These are phyloP conservation scores for Rheum nobile DNA, from an alignment of 148 eudicot genomes.

Conservation along the genomic window DNA sequence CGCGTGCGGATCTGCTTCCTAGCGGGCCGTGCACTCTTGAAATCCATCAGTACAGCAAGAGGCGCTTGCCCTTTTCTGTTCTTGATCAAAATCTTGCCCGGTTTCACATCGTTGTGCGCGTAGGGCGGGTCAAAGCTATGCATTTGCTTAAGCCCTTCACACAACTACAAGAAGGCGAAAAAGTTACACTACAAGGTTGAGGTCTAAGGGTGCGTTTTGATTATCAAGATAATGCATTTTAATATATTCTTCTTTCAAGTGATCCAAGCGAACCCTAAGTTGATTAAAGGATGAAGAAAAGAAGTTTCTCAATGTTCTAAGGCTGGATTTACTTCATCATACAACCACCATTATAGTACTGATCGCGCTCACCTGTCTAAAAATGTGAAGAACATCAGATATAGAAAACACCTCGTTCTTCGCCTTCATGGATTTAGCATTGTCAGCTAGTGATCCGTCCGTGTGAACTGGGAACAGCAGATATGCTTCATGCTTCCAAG, in stretches of 20 bases:
- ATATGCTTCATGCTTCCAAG: constrained; percentile 91
- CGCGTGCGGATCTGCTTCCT: constrained; percentile 79
- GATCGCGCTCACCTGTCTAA: constrained; percentile 77
- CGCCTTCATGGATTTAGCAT: constrained; percentile 47
- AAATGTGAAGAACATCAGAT: constrained; percentile 72
- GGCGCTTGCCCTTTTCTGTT: constrained; percentile 70
- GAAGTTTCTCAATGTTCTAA: no score
- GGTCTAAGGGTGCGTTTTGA: no score
- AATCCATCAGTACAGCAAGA: constrained; percentile 81
- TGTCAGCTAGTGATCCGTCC: constrained; percentile 82
- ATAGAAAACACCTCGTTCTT: constrained; percentile 79
- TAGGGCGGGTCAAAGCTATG: constrained; percentile 80
- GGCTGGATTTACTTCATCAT: no score
- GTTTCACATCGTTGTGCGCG: constrained; percentile 96
- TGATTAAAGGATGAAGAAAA: no score
- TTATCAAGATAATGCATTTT: no score
- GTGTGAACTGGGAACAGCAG: constrained; percentile 80
- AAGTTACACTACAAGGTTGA: no score
- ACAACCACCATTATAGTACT: no score
- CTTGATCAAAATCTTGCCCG: constrained; percentile 80
- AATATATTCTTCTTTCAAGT: no score
- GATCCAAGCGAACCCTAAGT: no score
- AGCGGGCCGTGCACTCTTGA: constrained; percentile 94
- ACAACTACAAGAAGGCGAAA: constrained; percentile 37
- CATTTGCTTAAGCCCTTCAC: constrained; percentile 94